Base-by-base conservation (phyloP, 2,329 filamentous ascomycete genomes). In the Venturia oleaginea region DNA sequence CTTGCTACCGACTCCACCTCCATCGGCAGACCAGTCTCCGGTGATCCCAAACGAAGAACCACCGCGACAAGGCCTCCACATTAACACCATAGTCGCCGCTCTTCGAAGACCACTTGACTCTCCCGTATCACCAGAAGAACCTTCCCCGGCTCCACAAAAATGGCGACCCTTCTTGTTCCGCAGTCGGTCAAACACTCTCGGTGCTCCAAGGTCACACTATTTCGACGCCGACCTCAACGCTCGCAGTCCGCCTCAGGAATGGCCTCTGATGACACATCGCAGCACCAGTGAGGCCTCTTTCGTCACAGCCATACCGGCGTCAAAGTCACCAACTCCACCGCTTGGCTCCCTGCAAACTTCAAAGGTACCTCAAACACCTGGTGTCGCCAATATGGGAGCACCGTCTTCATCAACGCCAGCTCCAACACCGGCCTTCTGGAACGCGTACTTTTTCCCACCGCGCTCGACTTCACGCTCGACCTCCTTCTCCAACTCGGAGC, bases 51-150 rank as follows among this genome's bases (percentile, higher is more conserved):
- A 46, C n/a, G 43, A 62, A 10, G 6, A 46, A 8, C 24, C 22
- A 46, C 51, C 1, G 24, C 34, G 22, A 6, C 32, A 34, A 13
- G 51, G 59, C 15, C 51, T 64, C 5, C 19, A 40, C 13, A 32
- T 64, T 17, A 46, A 64, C 37, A 64, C 62, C 13, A 64, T 64
- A 24, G 51, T 64, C 22, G 51, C 62, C 30, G 24, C 55, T 19
- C 48, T 64, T 8, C 62, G 62, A 15, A 46, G 30, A 8, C 46
- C 11, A 27, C 6, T 62, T 8, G 61, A 62, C 11, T 62, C 61
- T 54, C 61, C 61, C 4, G 34, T 60, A n/a, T 60, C 59, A 22
- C 59, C 59, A 15, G 59, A 60, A 3, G 17, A 43, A 1, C 43
- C 61, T 4, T 42, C 61, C 13, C 22, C 61, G 3, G 42, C 42